Conservation (phyloP, 345 rosid species). For the Dipteronia sinensis region DNA sequence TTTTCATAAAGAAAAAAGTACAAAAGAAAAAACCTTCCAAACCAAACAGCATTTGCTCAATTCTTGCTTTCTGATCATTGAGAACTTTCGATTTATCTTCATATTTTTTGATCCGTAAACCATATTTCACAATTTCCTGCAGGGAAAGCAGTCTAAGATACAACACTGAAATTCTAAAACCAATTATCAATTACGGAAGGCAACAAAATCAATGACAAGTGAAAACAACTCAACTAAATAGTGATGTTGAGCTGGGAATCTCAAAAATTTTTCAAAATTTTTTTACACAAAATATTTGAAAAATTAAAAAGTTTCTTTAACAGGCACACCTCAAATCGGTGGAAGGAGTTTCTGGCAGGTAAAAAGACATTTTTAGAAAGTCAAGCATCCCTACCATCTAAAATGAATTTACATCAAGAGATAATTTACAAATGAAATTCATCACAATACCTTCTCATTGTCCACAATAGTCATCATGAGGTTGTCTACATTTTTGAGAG, state of each 20-base stretch:
- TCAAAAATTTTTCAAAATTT: neutral
- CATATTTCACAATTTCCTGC: constrained; percentile 38
- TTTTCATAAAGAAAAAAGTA: neutral
- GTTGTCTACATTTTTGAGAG: constrained; percentile 16
- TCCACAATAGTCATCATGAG: constrained; percentile 3
- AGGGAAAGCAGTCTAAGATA: constrained; percentile 14
- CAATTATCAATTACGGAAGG: neutral
- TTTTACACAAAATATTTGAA: neutral
- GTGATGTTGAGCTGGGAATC: neutral
- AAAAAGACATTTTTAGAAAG: neutral
- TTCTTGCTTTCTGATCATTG: constrained; percentile 22
- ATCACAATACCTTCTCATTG: constrained; percentile 23
- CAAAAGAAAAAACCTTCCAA: constrained; percentile 49
- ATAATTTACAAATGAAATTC: neutral
- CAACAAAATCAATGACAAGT: neutral
- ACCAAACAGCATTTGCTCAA: constrained; percentile 25
- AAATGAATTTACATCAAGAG: neutral
- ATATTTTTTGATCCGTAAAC: constrained; percentile 11
- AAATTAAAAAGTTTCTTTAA: neutral
- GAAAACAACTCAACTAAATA: neutral
- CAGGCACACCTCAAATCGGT: neutral
- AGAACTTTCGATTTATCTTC: constrained; percentile 29
- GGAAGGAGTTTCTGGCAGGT: neutral
- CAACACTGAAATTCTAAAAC: neutral
- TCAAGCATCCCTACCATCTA: neutral